Evolutionary conservation across 345 rosid species (phyloP), one percentile per base, ranked within the genome.

Genomic region (Gossypium longicalyx): DNA sequence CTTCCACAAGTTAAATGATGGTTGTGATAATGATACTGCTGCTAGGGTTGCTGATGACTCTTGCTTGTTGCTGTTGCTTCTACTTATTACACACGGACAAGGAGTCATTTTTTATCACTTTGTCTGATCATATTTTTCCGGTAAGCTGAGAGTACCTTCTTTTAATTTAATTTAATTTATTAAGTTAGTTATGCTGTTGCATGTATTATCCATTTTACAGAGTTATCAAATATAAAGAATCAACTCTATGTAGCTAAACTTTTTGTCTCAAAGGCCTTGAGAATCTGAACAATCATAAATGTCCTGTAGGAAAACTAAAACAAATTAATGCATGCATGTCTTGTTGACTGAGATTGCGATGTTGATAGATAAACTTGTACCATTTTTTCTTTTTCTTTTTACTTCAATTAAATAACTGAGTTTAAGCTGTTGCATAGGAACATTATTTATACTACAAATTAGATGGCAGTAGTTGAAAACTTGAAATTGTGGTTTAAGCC

Each of bases 131-230:
- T 16, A 7, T 20, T 2, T 61, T 29, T 61, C 66, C 9, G 44
- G 20, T 15, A 29, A 34, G 67, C 67, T 80, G 76, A 69, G 75
- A 22, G 12, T 25, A 4, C 19, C 12, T 66, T 45, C 17, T 77
- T 64, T 13, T 34, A 34, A 13, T 65, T 45, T 43, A 19, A 23
- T 59, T 59, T 11, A 0, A 12, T 12, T 23, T 59, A 43, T 43
- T 47, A 13, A 53, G 80, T 83, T 79, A 60, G 79, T 78, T 80
- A 66, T 52, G 70, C 12, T 67, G 19, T 20, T 12, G 52, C 70
- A 48, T 45, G 53, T 43, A n/a, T 76, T 16, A 6, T 11, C 34
- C 47, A 29, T 49, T 16, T 71, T 34, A 56, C 19, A 12, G 19
- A 6, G 29, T 27, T n/a, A 27, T 76, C 71, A 47, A 54, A 71